Percentiles rank a stretch among this genome's conserved stretches.
Conservation (phyloP, 345 rosid genomes). For the Syzygium aqueum region DNA sequence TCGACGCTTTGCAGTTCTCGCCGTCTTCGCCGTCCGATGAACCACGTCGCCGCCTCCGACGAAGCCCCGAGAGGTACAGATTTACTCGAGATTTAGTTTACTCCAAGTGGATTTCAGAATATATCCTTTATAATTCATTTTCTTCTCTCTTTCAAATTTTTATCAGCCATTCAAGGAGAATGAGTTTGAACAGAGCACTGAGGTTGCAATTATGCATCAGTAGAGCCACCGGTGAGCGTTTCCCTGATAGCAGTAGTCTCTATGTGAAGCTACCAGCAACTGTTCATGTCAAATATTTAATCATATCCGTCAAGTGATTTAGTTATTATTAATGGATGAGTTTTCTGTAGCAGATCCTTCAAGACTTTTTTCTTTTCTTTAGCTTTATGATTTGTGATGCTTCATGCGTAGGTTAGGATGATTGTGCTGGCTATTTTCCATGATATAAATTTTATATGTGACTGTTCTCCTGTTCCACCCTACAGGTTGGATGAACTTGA, state of each 20-base stretch:
- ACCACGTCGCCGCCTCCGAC: no score
- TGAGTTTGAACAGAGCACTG: slow-evolving; percentile 81
- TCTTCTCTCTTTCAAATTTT: slow-evolving; percentile 33
- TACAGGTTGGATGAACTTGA: slow-evolving; percentile 91
- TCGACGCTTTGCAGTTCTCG: no score
- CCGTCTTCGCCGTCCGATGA: no score
- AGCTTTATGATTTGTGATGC: neutral
- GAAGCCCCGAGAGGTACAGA: no score
- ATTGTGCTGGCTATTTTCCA: neutral
- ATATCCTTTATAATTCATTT: neutral
- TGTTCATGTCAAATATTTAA: neutral
- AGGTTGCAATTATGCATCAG: slow-evolving; percentile 65
- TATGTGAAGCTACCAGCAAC: neutral
- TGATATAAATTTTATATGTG: neutral
- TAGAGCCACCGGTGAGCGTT: slow-evolving; percentile 73
- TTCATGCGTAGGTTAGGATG: neutral
- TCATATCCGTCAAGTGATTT: neutral
- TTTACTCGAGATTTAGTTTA: no score
- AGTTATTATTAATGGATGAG: neutral
- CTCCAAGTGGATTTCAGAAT: neutral
- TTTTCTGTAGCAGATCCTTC: neutral
- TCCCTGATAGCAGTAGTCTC: neutral
- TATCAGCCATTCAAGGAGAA: slow-evolving; percentile 86
- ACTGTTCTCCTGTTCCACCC: slow-evolving; percentile 5
- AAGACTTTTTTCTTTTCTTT: neutral